Base-by-base conservation (phyloP, 805 yeast species). In the Ogataea paraovalis region DNA sequence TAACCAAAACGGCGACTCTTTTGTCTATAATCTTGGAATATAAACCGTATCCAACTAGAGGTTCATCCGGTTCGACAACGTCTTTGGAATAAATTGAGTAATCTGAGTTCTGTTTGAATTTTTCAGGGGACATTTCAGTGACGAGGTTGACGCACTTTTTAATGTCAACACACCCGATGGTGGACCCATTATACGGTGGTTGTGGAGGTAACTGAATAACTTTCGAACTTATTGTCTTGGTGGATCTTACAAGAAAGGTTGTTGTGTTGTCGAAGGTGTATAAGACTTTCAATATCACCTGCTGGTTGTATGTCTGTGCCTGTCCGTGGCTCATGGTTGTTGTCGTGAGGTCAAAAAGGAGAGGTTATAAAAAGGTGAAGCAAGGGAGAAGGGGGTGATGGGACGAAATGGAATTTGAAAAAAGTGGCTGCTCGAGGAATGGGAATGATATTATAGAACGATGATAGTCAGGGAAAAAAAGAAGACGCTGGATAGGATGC, bases 61-160 rank as follows among this genome's bases (percentile, higher is more conserved):
- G 69, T 69, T 80, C 71, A 68, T 79, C 67, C 64, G 75, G 69
- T 63, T 82, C 70, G 45, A 79, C 57, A 58, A 79, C 58, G 65
- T 82, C 70, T 62, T 80, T 54, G 44, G 78, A 60, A 48, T 69
- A 61, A 52, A 75, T 51, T 53, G 82, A 66, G 71, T 75, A 64
- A 70, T 81, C 70, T 18, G 49, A 21, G 52, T 65, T 55, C 56
- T 75, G 41, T 16, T 74, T 56, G 42, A 73, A 71, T 44, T 69
- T 60, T 49, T 73, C 78, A 3, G 78, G 78, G 34, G 74, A 69
- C 40, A 84, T 78, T 9, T 67, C 73, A 40, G 65, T 51, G 16
- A 73, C 61, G 2, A 72, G 62, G 58, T 76, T 60, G 58, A 82
- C 50, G 57, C 78, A 64, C 66, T 79, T 50, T 59, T 73, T 67